Conservation (phyloP, 2,329 filamentous ascomycete species). For the Fusarium dimerum region DNA sequence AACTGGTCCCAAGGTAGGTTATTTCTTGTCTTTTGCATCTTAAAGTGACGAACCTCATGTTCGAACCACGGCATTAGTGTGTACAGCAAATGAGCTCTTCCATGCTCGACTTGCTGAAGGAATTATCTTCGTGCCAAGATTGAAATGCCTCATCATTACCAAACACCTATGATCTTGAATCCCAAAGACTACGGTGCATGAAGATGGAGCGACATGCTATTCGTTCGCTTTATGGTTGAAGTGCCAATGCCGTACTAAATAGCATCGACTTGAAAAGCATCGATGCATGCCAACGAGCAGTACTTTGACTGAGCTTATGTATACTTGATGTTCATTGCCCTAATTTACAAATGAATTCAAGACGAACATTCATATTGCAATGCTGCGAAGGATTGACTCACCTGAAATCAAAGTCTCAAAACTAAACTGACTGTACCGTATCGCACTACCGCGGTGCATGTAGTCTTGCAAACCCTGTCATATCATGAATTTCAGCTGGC, state of each 20-base stretch:
- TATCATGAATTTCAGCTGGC: background rate
- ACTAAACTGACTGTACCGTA: background rate
- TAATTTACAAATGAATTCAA: background rate
- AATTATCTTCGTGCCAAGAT: conserved; percentile 58
- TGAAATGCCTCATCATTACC: conserved; percentile 55
- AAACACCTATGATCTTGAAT: conserved; percentile 51
- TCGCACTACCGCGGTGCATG: background rate
- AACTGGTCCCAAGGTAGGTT: conserved; percentile 4
- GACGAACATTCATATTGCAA: background rate
- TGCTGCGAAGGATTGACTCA: background rate
- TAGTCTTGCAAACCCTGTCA: background rate
- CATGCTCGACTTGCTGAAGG: conserved; percentile 59
- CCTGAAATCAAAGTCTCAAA: background rate
- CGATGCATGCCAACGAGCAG: background rate
- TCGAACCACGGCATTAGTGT: conserved; percentile 54
- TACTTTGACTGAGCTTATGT: too few relatives aligned
- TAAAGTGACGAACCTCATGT: conserved; percentile 16
- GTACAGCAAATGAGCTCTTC: conserved; percentile 57
- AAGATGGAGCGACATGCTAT: conserved; percentile 47
- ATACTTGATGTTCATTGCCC: too few relatives aligned
- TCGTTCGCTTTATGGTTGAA: background rate
- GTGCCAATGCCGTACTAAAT: background rate
- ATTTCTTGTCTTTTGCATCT: background rate
- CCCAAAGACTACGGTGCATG: conserved; percentile 54
- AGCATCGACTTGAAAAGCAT: background rate